These are phyloP conservation scores for Ceratocystis lukuohia DNA, from an alignment of 2,329 filamentous ascomycete genomes.

Conservation along the genomic window DNA sequence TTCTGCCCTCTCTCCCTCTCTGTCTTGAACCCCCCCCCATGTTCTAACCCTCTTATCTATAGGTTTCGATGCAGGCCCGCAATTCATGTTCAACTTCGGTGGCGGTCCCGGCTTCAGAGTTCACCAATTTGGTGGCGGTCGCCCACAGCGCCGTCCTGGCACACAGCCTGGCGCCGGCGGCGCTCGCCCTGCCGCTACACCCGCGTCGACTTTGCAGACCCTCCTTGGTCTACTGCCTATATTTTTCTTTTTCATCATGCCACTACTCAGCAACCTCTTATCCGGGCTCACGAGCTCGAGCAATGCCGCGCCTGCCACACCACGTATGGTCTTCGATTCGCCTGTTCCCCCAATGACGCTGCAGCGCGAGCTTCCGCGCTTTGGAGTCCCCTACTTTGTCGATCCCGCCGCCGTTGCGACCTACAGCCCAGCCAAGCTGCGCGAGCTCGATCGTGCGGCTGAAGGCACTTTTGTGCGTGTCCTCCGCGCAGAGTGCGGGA, in stretches of 20 bases:
- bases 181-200: background rate
- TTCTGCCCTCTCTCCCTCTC: background rate
- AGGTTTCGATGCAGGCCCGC: conserved; percentile 64
- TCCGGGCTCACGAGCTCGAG: conserved; percentile 36
- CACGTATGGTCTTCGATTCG: conserved; percentile 62
- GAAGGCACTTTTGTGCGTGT: conserved; percentile 58
- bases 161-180: conserved; percentile 35
- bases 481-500: conserved; percentile 59
- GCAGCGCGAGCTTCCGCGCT: conserved; percentile 54
- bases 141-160: conserved; percentile 58
- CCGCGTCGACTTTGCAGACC: conserved; percentile 40
- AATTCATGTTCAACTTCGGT: conserved; percentile 91
- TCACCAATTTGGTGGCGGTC: conserved; percentile 80
- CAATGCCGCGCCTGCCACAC: conserved; percentile 35
- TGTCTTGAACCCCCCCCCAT: background rate
- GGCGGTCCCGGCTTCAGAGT: conserved; percentile 79
- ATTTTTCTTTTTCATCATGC: conserved; percentile 75
- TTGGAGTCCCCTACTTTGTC: conserved; percentile 73
- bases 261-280: conserved; percentile 70
- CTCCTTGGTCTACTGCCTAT: conserved; percentile 73
- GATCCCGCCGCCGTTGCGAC: conserved; percentile 64
- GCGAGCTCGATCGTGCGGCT: conserved; percentile 61
- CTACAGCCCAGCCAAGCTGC: conserved; percentile 55
- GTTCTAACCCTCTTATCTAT: background rate
- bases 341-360: conserved; percentile 59